Percentiles rank a stretch among this genome's conserved stretches.
Conservation (phyloP, 352 stramenopile genomes). For the Phytophthora pistaciae region DNA sequence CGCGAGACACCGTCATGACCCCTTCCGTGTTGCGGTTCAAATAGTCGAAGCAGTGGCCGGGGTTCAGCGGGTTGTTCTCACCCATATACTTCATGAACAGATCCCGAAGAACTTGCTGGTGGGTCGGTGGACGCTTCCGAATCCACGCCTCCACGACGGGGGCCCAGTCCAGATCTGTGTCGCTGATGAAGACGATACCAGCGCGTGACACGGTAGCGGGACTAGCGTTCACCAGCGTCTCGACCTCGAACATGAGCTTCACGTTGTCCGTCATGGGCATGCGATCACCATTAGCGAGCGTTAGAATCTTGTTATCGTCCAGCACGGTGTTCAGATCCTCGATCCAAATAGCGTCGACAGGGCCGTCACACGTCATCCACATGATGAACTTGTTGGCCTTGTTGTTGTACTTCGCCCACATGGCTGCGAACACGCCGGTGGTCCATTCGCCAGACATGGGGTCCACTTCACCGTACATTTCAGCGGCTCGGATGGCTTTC, state of each 20-base stretch:
- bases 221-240: slow-evolving; percentile 97
- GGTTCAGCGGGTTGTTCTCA: slow-evolving; percentile 93
- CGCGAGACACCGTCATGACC: slow-evolving; percentile 95
- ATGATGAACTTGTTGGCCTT: slow-evolving; percentile 98
- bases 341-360: slow-evolving; percentile 99
- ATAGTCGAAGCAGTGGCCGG: slow-evolving; percentile 97
- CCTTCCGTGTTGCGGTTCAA: slow-evolving; percentile 94
- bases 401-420: slow-evolving; percentile 99
- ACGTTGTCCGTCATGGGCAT: slow-evolving; percentile 99
- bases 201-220: slow-evolving; percentile 97
- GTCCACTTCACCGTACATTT: slow-evolving; percentile 99
- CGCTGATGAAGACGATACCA: slow-evolving; percentile 98
- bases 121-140: slow-evolving; percentile 85
- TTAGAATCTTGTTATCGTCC: slow-evolving; percentile 98
- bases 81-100: slow-evolving; percentile 98
- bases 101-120: slow-evolving; percentile 91
- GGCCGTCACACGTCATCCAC: slow-evolving; percentile 98
- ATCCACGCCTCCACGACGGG: slow-evolving; percentile 98
- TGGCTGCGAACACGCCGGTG: slow-evolving; percentile 97
- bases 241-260: slow-evolving; percentile 98
- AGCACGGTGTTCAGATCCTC: slow-evolving; percentile 99
- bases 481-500: slow-evolving; percentile 97
- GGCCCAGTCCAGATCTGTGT: slow-evolving; percentile 98
- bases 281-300: slow-evolving; percentile 96
- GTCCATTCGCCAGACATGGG: slow-evolving; percentile 98